These are phyloP conservation scores for Aspergillus egyptiacus DNA, from an alignment of 495 filamentous ascomycete species.

Conservation along the genomic window DNA sequence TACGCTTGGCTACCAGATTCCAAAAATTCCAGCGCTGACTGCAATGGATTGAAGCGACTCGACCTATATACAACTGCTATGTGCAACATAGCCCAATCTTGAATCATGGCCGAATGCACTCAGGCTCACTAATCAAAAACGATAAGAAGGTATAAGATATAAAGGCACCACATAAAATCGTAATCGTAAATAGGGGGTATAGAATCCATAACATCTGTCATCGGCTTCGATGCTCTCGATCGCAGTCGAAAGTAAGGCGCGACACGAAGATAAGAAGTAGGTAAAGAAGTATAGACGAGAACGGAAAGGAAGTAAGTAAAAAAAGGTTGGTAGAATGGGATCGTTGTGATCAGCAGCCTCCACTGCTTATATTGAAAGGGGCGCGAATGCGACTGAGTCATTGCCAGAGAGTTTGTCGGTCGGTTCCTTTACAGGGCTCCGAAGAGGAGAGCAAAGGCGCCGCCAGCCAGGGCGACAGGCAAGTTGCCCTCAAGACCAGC, in stretches of 20 bases:
- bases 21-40: slow-evolving; percentile 11
- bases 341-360: slow-evolving; percentile 13
- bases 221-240: slow-evolving; percentile 12
- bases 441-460: slow-evolving; percentile 37
- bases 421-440: slow-evolving; percentile 25
- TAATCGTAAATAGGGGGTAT: slow-evolving; percentile 33
- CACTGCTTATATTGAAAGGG: not conserved
- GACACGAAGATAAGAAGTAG: slow-evolving; percentile 12
- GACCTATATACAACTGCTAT: slow-evolving; percentile 15
- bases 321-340: slow-evolving; percentile 15
- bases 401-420: slow-evolving; percentile 7
- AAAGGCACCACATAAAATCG: slow-evolving; percentile 26
- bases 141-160: slow-evolving; percentile 7
- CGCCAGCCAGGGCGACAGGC: slow-evolving; percentile 31
- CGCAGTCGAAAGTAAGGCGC: slow-evolving; percentile 14
- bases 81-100: slow-evolving; percentile 9
- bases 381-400: not conserved
- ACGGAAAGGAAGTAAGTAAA: slow-evolving; percentile 18
- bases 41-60: slow-evolving; percentile 13
- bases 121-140: slow-evolving; percentile 13
- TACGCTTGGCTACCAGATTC: not conserved
- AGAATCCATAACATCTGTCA: slow-evolving; percentile 22
- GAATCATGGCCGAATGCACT: slow-evolving; percentile 6
- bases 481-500: slow-evolving; percentile 25
- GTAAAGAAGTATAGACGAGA: slow-evolving; percentile 13